phyloP scores from a whole-genome alignment of 306 rosid genomes.

The Dicorynia guianensis region DNA sequence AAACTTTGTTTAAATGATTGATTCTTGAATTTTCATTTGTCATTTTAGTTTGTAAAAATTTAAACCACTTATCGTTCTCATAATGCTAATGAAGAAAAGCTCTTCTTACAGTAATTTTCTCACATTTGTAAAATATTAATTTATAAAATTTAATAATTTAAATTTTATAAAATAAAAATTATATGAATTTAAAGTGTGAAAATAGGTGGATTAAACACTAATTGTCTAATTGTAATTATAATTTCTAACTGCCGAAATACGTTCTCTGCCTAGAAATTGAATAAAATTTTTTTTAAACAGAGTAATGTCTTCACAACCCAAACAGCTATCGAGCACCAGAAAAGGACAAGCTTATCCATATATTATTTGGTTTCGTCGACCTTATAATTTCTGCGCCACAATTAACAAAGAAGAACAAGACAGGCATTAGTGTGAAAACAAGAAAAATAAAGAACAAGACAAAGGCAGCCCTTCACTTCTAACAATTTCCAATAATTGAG shows the following conservation, averaged over 20 bases:
- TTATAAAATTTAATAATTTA: too few relatives aligned
- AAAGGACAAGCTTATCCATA: slow-evolving; percentile 15
- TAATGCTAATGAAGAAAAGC: too few relatives aligned
- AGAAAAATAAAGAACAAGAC: neutral
- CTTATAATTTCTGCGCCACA: slow-evolving; percentile 18
- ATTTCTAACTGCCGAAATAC: slow-evolving; percentile 12
- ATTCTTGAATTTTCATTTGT: too few relatives aligned
- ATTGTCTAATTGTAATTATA: too few relatives aligned
- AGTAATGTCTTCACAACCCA: slow-evolving; percentile 6
- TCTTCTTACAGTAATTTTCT: too few relatives aligned
- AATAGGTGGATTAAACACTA: too few relatives aligned
- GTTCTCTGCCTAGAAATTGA: slow-evolving; percentile 25
- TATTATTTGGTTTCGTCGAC: neutral
- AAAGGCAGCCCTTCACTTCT: neutral
- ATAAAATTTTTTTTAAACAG: neutral
- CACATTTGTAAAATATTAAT: too few relatives aligned
- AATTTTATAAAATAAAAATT: too few relatives aligned
- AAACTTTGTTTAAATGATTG: too few relatives aligned
- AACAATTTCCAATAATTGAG: slow-evolving; percentile 21
- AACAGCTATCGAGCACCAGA: slow-evolving; percentile 14
- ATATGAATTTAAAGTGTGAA: too few relatives aligned
- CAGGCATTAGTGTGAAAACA: neutral
- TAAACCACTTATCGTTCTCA: too few relatives aligned
- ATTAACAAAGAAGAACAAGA: slow-evolving; percentile 13
- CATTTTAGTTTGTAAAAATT: too few relatives aligned